A percentile compares a stretch with the other conserved stretches of the same genome.
These are phyloP conservation scores for Heimioporus sp. DNA, from an alignment of 768 basidiomycete genomes.

Conservation along the genomic window DNA sequence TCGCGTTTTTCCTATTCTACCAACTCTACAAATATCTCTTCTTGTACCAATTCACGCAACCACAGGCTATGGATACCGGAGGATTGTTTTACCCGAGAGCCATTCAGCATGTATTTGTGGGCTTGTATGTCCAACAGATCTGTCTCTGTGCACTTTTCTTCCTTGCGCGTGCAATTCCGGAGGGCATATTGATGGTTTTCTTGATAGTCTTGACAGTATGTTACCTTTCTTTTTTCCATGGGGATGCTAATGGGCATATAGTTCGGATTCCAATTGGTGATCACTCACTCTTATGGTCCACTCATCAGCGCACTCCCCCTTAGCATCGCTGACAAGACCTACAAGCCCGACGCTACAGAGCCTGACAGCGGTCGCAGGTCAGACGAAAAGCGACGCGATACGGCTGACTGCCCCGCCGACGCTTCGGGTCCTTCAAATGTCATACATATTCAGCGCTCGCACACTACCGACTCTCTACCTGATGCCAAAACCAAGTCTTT, in stretches of 20 bases:
- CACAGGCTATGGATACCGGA: slow-evolving; percentile 72
- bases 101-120: slow-evolving; percentile 90
- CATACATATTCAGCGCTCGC: neutral
- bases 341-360: slow-evolving; percentile 26
- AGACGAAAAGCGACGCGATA: slow-evolving; percentile 15
- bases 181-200: slow-evolving; percentile 84
- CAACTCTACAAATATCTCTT: slow-evolving; percentile 85
- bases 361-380: slow-evolving; percentile 1
- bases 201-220: slow-evolving; percentile 81
- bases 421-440: slow-evolving; percentile 7
- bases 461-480: neutral
- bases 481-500: slow-evolving; percentile 5
- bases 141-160: slow-evolving; percentile 90
- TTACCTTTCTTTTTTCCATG: neutral
- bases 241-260: neutral
- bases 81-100: slow-evolving; percentile 96
- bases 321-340: slow-evolving; percentile 70
- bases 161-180: slow-evolving; percentile 68
- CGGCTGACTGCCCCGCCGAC: slow-evolving; percentile 4
- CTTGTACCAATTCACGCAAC: slow-evolving; percentile 75
- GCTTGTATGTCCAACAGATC: slow-evolving; percentile 87
- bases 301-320: slow-evolving; percentile 74
- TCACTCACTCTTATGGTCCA: slow-evolving; percentile 79
- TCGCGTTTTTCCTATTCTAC: slow-evolving; percentile 83
- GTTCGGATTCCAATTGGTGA: slow-evolving; percentile 70